Percentiles rank a stretch among this genome's conserved stretches.
phyloP scores from a whole-genome alignment of 2,329 filamentous ascomycete species.

The Acrocalymma vagum region DNA sequence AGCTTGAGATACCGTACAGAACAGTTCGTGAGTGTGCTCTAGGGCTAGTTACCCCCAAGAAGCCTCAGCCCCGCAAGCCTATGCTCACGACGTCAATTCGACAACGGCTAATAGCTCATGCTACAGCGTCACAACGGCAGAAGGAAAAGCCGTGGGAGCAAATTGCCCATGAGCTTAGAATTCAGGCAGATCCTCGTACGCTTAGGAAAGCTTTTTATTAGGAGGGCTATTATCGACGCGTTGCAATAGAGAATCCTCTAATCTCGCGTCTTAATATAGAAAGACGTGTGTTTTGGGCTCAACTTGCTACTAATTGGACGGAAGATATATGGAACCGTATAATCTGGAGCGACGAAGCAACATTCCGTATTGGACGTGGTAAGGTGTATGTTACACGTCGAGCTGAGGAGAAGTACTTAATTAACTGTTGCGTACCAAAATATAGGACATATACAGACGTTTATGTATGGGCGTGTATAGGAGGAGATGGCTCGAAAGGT shows the following conservation, averaged over 20 bases:
- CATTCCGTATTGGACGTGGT: background rate
- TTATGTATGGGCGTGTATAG: slow-evolving; percentile 6
- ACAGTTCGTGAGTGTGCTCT: no score
- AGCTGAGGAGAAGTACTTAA: slow-evolving; percentile 6
- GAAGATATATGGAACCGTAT: background rate
- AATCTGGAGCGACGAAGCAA: background rate
- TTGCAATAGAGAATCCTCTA: slow-evolving; percentile 1
- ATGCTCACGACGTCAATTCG: no score
- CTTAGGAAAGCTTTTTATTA: background rate
- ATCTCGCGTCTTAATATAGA: background rate
- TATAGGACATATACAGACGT: slow-evolving; percentile 2
- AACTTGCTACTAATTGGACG: no score
- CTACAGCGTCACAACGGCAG: no score
- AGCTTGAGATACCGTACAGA: no score
- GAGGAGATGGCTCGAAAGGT: slow-evolving; percentile 7
- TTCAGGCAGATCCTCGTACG: no score
- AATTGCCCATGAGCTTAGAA: no score
- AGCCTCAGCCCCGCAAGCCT: no score
- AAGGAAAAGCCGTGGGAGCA: no score
- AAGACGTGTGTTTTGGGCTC: background rate
- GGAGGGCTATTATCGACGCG: background rate
- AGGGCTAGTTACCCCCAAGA: no score
- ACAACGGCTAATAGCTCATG: no score
- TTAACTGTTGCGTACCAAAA: slow-evolving; percentile 2
- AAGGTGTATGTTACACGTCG: background rate